Base-by-base conservation (phyloP, 139 green algal genomes). In the Coccomyxa sp. region DNA sequence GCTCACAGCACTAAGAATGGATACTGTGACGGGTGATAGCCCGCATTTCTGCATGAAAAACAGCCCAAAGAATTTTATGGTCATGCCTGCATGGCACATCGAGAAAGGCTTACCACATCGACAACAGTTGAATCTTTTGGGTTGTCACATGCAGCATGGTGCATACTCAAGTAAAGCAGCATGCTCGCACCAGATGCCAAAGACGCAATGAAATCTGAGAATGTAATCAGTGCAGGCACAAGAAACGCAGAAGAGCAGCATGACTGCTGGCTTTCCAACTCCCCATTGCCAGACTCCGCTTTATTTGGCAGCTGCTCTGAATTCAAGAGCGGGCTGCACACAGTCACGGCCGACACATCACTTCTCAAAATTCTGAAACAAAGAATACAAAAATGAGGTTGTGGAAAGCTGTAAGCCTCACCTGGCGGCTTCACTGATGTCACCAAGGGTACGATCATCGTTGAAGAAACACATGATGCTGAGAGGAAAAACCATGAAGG, bases 61-160 rank as follows among this genome's bases (percentile, higher is more conserved):
- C 13, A 91, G 67, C 12, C 60, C 76, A 58, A 90, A 91, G 67
- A 91, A 91, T 58, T 89, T 90, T 23, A 90, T 77, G 0, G 88
- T 90, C 88, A 91, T 91, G 27, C 87, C 88, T 89, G 83, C 85
- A 83, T 12, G 27, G 21, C 16, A 81, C 71, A 75, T n/a, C 58
- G 59, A 38, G 11, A 71, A 57, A 13, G 11, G 23, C 63, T 23
- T 83, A 58, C 10, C 27, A 77, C 30, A 7, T 21, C 0, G 38
- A n/a, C n/a, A 67, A 18, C n/a, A 25, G 13, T n/a, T n/a, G 13
- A 51, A 51, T 51, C 7, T 51, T 7, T 51, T 51, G 3, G 38
- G 38, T 51, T 51, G 38, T 51, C 38, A 51, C 38, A 51, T 51
- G 38, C 38, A 51, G 38, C 38, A 51, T 51, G 3, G 38, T 51